These are phyloP conservation scores for Yamadazyma kitorensis DNA, from an alignment of 805 yeast species.

Conservation along the genomic window DNA sequence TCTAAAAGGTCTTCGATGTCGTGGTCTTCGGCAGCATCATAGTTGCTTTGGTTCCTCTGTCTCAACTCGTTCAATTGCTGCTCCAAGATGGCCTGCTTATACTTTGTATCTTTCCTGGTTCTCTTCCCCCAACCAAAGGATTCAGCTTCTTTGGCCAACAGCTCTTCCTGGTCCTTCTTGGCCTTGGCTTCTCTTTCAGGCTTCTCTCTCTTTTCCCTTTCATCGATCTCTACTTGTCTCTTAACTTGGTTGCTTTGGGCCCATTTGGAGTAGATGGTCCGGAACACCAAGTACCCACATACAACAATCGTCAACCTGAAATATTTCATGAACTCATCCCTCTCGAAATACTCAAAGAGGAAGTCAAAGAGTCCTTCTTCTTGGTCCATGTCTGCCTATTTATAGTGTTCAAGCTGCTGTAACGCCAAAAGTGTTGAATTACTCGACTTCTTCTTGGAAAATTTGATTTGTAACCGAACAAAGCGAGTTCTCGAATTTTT, in stretches of 20 bases:
- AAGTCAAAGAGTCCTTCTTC: conserved; percentile 22
- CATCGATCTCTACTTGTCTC: conserved; percentile 46
- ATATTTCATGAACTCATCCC: conserved; percentile 43
- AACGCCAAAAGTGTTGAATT: too few species aligned
- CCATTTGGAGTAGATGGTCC: conserved; percentile 55
- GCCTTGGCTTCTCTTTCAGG: conserved; percentile 34
- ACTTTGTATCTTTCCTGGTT: conserved; percentile 59
- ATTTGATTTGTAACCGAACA: too few species aligned
- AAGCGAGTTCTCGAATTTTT: too few species aligned
- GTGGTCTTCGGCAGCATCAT: conserved; percentile 53
- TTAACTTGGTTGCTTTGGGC: conserved; percentile 54
- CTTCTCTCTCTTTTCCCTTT: conserved; percentile 36
- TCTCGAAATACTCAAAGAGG: conserved; percentile 34
- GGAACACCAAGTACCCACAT: conserved; percentile 61
- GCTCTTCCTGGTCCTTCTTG: conserved; percentile 27
- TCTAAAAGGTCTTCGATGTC: conserved; percentile 70
- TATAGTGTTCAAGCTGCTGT: too few species aligned
- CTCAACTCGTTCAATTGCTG: conserved; percentile 38
- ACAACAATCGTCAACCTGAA: conserved; percentile 49
- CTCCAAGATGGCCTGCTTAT: conserved; percentile 53
- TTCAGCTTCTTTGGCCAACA: conserved; percentile 37
- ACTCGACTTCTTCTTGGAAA: too few species aligned
- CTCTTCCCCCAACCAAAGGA: conserved; percentile 80
- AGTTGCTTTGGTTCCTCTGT: conserved; percentile 43
- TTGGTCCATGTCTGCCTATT: neutral